These are phyloP conservation scores for Heliocybe sulcata DNA, from an alignment of 1,284 basidiomycete genomes.

Conservation along the genomic window DNA sequence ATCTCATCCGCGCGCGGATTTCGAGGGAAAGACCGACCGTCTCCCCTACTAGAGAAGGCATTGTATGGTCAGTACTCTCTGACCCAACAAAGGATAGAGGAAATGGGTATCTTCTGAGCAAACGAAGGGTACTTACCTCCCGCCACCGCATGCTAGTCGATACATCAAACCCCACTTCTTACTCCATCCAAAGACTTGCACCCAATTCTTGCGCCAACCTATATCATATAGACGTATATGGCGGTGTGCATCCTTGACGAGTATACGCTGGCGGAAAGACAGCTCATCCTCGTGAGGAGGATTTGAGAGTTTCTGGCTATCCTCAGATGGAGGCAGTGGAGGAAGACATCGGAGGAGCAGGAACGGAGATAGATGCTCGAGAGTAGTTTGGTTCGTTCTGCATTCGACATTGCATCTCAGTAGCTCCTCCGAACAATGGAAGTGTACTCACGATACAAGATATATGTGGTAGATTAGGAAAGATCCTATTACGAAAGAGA, in stretches of 20 bases:
- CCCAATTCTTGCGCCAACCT: slow-evolving; percentile 69
- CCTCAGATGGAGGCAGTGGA: slow-evolving; percentile 37
- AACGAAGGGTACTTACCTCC: slow-evolving; percentile 47
- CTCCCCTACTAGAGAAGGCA: slow-evolving; percentile 40
- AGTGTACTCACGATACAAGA: slow-evolving; percentile 60
- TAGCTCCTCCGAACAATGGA: neutral
- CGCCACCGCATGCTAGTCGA: slow-evolving; percentile 51
- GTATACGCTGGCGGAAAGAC: slow-evolving; percentile 56
- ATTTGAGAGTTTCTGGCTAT: slow-evolving; percentile 43
- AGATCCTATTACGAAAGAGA: slow-evolving; percentile 67
- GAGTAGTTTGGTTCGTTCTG: slow-evolving; percentile 82
- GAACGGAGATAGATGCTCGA: slow-evolving; percentile 77
- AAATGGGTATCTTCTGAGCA: slow-evolving; percentile 53
- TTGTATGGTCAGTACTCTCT: neutral
- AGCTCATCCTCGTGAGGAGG: slow-evolving; percentile 75
- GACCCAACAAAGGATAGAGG: slow-evolving; percentile 32
- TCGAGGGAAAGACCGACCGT: slow-evolving; percentile 57
- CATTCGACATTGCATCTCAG: neutral
- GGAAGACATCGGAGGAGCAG: slow-evolving; percentile 65
- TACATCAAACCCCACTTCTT: slow-evolving; percentile 40
- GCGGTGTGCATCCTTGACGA: slow-evolving; percentile 62
- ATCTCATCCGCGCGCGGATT: slow-evolving; percentile 61
- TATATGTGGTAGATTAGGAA: slow-evolving; percentile 78
- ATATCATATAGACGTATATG: slow-evolving; percentile 69
- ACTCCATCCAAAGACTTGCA: slow-evolving; percentile 55